Conservation (phyloP, 1,284 basidiomycete genomes). For the Prillingera fragicola region DNA sequence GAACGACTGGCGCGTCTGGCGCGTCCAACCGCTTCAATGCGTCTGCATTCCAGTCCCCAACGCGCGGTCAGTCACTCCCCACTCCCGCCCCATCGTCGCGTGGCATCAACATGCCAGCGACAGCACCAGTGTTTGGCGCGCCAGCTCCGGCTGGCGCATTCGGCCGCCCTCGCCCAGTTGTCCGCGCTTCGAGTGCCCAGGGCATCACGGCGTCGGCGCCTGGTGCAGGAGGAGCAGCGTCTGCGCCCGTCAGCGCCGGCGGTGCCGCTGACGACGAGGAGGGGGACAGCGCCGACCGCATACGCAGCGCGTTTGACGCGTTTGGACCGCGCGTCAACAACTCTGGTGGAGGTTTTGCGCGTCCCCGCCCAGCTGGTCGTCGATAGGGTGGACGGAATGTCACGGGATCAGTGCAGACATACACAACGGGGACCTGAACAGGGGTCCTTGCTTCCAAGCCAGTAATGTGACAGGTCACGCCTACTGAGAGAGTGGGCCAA, state of each 20-base stretch:
- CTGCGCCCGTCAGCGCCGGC: constrained; percentile 1
- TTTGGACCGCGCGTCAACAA: constrained; percentile 44
- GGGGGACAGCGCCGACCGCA: constrained; percentile 36
- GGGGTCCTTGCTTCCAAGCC: too few relatives aligned
- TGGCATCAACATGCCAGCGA: constrained; percentile 4
- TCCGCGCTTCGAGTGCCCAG: constrained; percentile 16
- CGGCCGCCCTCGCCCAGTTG: constrained; percentile 24
- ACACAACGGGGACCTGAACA: too few relatives aligned
- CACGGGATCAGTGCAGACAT: too few relatives aligned
- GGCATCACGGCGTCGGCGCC: constrained; percentile 22
- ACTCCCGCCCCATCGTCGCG: constrained; percentile 6
- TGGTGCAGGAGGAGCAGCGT: background rate
- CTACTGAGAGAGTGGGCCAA: too few relatives aligned
- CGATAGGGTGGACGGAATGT: constrained; percentile 22
- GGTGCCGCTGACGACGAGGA: constrained; percentile 25
- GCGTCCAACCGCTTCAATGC: too few relatives aligned
- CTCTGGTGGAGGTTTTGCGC: constrained; percentile 35
- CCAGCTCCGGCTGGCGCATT: constrained; percentile 23
- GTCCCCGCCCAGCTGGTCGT: constrained; percentile 42
- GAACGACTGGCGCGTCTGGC: constrained; percentile 33
- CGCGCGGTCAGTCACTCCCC: constrained; percentile 3
- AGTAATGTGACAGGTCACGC: too few relatives aligned
- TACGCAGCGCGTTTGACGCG: constrained; percentile 43
- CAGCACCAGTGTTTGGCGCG: constrained; percentile 9
- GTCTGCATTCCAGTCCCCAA: constrained; percentile 10